Base-by-base conservation (phyloP, 164 flowering plant species). In the Stephania japonica region DNA sequence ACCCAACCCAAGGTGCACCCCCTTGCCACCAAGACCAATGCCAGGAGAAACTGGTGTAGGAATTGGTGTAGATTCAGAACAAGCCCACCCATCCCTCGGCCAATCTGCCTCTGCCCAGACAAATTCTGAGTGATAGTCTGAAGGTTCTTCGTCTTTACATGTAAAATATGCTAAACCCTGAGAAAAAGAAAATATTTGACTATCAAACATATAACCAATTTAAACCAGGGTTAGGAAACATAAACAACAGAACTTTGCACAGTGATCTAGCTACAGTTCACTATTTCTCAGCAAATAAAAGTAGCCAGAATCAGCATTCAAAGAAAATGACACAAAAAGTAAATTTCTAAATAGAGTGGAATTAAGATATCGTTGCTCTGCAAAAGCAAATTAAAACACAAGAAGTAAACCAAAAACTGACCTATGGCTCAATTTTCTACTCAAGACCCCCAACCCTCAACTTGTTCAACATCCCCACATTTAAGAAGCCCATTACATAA, bases 31-130 rank as follows among this genome's bases (percentile, higher is more conserved):
- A 71, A 90, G 88, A 75, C 90, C 91, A 70, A 89, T 79, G 74
- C 93, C 94, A 71, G 92, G 91, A 77, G 96, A 87, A 74, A 88
- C 91, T 80, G 81, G 82, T 49, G 91, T 90, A 69, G 95, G 96
- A 78, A 82, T 82, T 44, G 97, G 95, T n/a, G 90, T 87, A 66
- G 94, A 90, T 70, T 87, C 87, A 50, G 89, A 83, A 41, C 88
- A 88, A 67, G 93, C 91, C 95, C 97, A 96, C 42, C 91, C 93
- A 84, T 91, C 81, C 24, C 79, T 85, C 69, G 99, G 98, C 99
- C 98, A 96, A 79, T 96, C 98, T 80, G 91, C 90, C 75, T 85
- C 86, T 70, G 88, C 81, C 99, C 99, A 96, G 67, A 90, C 80
- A 83, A 82, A 87, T 23, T 83, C 86, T 66, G 87, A 73, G 50